Base-by-base conservation (phyloP, 495 filamentous ascomycete species). In the Hypoxylon intermedium region DNA sequence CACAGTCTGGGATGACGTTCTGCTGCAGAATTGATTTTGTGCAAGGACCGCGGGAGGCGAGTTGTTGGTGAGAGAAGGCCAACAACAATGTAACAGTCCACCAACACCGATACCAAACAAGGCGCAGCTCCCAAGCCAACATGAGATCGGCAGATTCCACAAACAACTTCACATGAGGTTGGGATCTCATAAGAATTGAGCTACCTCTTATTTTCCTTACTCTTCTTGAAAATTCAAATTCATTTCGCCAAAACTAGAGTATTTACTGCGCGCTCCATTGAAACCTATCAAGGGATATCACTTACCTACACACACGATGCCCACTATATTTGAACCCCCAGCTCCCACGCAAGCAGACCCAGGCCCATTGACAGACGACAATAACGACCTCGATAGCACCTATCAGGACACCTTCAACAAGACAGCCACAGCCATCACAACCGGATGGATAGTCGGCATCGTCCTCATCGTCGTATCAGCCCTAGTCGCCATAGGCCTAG, bases 381-480 rank as follows among this genome's bases (percentile, higher is more conserved):
- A n/a, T n/a, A n/a, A 33, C 30, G 30, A 33, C 30, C 30, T 11
- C 30, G 30, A 33, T 9, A 33, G 30, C 30, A n/a, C n/a, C n/a
- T n/a, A 16, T 9, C 21, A 26, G 9, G 49, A 54, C n/a, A 44
- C 19, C n/a, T 20, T 28, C 40, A 18, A 53, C 37, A 11, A 6
- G 5, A 50, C 51, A 16, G 16, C 50, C 20, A 59, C 26, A 6
- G 30, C 49, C 11, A 46, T 60, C 31, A 26, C 57, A n/a, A 49
- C 28, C 0, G 51, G 46, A 6, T 53, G 51, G 52, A 61, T 61
- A 21, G 42, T 57, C 24, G 57, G 57, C 3, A 60, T 65, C 34
- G 44, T 60, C 11, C 1, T 59, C 9, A 37, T 53, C 12, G 16
- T 13, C 11, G 2, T 61, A 19, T 0, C 34, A 6, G 9, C 31